Evolutionary conservation across 1,139 yeast species (phyloP).

Genomic region (Wickerhamomyces sp.): DNA sequence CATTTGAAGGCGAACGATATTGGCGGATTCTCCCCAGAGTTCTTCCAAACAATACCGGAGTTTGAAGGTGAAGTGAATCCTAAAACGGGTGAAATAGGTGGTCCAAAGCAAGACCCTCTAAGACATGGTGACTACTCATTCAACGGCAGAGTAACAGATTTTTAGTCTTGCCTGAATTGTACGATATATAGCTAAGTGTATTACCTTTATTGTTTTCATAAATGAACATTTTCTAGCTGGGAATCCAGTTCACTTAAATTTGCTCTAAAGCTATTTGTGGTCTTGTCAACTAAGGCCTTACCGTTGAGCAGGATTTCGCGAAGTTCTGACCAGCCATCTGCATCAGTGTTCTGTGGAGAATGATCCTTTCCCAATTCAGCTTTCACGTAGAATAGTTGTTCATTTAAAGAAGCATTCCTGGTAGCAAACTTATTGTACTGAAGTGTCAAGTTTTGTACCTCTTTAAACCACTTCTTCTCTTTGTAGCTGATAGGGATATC

Average conservation of each 20-base stretch:
- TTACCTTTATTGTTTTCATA: background rate
- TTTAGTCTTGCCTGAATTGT: too few relatives aligned
- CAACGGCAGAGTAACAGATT: constrained; percentile 95
- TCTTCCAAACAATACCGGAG: constrained; percentile 79
- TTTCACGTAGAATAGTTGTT: constrained; percentile 21
- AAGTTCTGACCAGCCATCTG: constrained; percentile 17
- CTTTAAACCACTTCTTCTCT: constrained; percentile 42
- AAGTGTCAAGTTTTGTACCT: constrained; percentile 30
- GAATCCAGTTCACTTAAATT: constrained; percentile 11
- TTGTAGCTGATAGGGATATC: constrained; percentile 31
- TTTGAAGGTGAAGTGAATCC: constrained; percentile 96
- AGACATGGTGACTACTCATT: constrained; percentile 92
- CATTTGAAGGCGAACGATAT: constrained; percentile 46
- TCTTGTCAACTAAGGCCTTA: constrained; percentile 9
- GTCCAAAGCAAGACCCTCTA: constrained; percentile 98
- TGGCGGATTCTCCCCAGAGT: constrained; percentile 65
- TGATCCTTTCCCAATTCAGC: constrained; percentile 8
- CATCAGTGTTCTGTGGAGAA: background rate
- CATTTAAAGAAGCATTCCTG: constrained; percentile 16
- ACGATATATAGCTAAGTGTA: background rate
- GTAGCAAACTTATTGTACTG: constrained; percentile 27
- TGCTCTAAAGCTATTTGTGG: constrained; percentile 8
- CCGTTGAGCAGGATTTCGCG: constrained; percentile 15
- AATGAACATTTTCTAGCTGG: constrained; percentile 6
- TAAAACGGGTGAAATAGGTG: constrained; percentile 89